Conservation (phyloP, 2,329 filamentous ascomycete species). For the Decorospora gaudefroyi region DNA sequence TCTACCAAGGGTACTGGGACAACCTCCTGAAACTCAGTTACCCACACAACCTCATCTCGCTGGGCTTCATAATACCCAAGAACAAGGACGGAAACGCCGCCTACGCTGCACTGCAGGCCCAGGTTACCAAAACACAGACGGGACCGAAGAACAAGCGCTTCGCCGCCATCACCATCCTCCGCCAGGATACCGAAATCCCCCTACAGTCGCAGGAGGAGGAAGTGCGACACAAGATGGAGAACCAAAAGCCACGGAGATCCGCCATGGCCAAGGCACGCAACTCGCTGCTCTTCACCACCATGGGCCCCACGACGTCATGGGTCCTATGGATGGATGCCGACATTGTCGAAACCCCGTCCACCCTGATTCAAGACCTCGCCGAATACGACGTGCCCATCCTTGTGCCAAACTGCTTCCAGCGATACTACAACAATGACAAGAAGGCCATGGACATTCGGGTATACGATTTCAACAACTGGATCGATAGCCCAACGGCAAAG, state of each 20-base stretch:
- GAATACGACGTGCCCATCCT: slow-evolving; percentile 86
- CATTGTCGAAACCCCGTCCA: slow-evolving; percentile 82
- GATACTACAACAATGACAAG: slow-evolving; percentile 70
- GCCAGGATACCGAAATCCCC: slow-evolving; percentile 90
- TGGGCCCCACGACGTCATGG: slow-evolving; percentile 91
- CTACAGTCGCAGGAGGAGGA: slow-evolving; percentile 79
- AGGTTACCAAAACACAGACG: slow-evolving; percentile 83
- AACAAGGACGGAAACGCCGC: slow-evolving; percentile 89
- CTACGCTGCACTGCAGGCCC: slow-evolving; percentile 78
- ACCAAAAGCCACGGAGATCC: slow-evolving; percentile 83
- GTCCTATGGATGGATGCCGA: slow-evolving; percentile 95
- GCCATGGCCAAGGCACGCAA: slow-evolving; percentile 95
- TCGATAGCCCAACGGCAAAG: slow-evolving; percentile 80
- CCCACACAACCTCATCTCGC: slow-evolving; percentile 89
- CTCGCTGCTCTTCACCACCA: slow-evolving; percentile 89
- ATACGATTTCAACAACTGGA: slow-evolving; percentile 98
- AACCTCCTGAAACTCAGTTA: slow-evolving; percentile 84
- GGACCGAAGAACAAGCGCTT: slow-evolving; percentile 82
- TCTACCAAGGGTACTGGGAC: slow-evolving; percentile 95
- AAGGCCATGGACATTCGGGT: slow-evolving; percentile 75
- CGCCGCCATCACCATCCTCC: slow-evolving; percentile 88
- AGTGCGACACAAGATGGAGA: slow-evolving; percentile 87
- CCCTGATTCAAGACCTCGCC: slow-evolving; percentile 89
- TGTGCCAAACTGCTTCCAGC: slow-evolving; percentile 93
- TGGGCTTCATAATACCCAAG: slow-evolving; percentile 96